phyloP scores from a whole-genome alignment of 805 yeast genomes.

The Wickerhamomyces ciferrii region DNA sequence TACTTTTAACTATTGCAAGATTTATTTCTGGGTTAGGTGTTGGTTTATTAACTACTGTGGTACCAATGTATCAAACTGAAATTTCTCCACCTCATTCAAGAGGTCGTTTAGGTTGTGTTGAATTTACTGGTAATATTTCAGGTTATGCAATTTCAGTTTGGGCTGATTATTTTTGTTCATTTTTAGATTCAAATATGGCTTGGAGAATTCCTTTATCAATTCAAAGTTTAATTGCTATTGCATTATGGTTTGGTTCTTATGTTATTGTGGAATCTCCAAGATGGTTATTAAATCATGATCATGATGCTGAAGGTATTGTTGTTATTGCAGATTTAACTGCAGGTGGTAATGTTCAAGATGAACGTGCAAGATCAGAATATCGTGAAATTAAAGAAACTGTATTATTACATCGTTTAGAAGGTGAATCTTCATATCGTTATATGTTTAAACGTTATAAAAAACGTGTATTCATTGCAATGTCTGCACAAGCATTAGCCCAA shows the following conservation, averaged over 20 bases:
- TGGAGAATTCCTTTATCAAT: constrained; percentile 80
- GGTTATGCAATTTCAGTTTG: constrained; percentile 84
- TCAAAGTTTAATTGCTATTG: constrained; percentile 69
- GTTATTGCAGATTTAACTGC: constrained; percentile 82
- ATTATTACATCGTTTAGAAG: constrained; percentile 71
- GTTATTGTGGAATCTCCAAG: constrained; percentile 85
- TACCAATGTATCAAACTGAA: constrained; percentile 85
- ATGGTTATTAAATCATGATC: constrained; percentile 82
- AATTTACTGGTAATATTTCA: constrained; percentile 78
- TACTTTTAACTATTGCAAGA: constrained; percentile 64
- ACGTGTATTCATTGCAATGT: constrained; percentile 82
- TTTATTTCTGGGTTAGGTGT: constrained; percentile 83
- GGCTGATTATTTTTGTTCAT: constrained; percentile 78
- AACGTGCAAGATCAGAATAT: constrained; percentile 65
- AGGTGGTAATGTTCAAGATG: constrained; percentile 68
- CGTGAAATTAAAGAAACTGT: constrained; percentile 80
- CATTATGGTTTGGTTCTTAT: constrained; percentile 68
- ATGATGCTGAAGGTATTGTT: constrained; percentile 74
- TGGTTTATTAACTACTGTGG: constrained; percentile 77
- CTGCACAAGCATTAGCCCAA: constrained; percentile 90
- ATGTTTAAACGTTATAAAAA: constrained; percentile 74
- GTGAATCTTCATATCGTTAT: constrained; percentile 67
- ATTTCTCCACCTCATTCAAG: constrained; percentile 84
- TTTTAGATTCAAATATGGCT: constrained; percentile 50
- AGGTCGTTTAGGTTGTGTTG: constrained; percentile 81